phyloP scores from a whole-genome alignment of 2,329 filamentous ascomycete genomes.

The Colletotrichum truncatum region DNA sequence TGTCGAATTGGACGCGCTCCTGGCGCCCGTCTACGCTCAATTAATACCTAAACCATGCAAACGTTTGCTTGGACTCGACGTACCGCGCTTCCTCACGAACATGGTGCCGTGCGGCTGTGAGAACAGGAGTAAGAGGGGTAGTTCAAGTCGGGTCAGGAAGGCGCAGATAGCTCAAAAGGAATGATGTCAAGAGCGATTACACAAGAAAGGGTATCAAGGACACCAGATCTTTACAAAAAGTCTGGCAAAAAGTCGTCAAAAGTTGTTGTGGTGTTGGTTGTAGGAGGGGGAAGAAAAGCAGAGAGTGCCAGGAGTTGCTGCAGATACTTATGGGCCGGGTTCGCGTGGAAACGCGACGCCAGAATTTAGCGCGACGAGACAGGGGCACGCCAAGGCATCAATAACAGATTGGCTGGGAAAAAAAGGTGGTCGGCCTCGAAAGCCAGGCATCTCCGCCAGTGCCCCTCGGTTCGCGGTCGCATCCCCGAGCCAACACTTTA shows the following conservation, averaged over 20 bases:
- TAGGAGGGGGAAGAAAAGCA: conserved; percentile 6
- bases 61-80: conserved; percentile 38
- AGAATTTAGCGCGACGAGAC: conserved; percentile 28
- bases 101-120: conserved; percentile 48
- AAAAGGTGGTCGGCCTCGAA: neutral
- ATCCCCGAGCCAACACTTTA: conserved; percentile 28
- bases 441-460: conserved; percentile 19
- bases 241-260: conserved; percentile 4
- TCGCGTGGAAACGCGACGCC: conserved; percentile 33
- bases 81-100: conserved; percentile 73
- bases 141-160: neutral
- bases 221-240: conserved; percentile 2
- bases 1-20: conserved; percentile 99
- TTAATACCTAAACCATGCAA: neutral
- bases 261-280: conserved; percentile 13
- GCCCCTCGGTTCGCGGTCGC: conserved; percentile 29
- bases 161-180: neutral
- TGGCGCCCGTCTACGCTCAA: conserved; percentile 86
- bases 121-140: neutral
- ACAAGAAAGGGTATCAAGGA: conserved; percentile 15
- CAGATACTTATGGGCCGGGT: conserved; percentile 29
- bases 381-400: conserved; percentile 32
- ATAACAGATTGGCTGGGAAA: conserved; percentile 16
- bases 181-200: neutral
- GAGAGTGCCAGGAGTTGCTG: conserved; percentile 21